Evolutionary conservation across 108 stramenopile genomes (phyloP), one percentile per base, ranked within the genome.

Genomic region (Craspedostauros australis): DNA sequence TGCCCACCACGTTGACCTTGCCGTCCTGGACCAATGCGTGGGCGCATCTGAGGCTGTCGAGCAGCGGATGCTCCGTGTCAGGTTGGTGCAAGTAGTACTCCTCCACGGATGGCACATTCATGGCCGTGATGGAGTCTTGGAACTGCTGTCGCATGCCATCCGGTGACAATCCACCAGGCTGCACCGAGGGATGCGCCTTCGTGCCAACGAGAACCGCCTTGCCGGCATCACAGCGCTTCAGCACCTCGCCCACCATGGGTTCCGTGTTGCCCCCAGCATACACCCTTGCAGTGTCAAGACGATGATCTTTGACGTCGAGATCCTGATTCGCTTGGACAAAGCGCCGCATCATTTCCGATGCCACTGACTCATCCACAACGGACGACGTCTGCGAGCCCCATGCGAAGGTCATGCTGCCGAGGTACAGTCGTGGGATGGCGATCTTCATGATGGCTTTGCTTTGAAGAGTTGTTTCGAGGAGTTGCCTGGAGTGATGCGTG

Each of bases 41-140:
- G 27, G 72, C 54, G 12, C 60, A 66, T 15, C 63, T 27, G 8
- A 94, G 53, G 32, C 80, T 77, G 1, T 84, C 82, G 14, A 84
- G 52, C 33, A 94, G 46, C 8, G 64, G 37, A 61, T 76, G 32
- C 20, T 83, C 62, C 11, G 82, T 68, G 48, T 94, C 92, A 2
- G 92, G 92, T 53, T 94, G 92, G 55, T 94, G 92, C 5, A 94
- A 56, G 42, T 90, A 94, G 27, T 63, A 94, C 55, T 94, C 92
- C 15, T 60, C 66, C 5, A 82, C 59, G 15, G 63, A 54, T 2
- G 20, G 7, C 5, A 77, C 19, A 8, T 38, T 60, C 72, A 90
- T 70, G 5, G 82, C 84, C 25, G 65, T 61, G 28, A 81, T 26
- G 0, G 88, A 90, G 14, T 68, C 49, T 23, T 71, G 31, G 21